Base-by-base conservation (phyloP, 192 early-diverging fungal genomes). In the Gigaspora rosea region DNA sequence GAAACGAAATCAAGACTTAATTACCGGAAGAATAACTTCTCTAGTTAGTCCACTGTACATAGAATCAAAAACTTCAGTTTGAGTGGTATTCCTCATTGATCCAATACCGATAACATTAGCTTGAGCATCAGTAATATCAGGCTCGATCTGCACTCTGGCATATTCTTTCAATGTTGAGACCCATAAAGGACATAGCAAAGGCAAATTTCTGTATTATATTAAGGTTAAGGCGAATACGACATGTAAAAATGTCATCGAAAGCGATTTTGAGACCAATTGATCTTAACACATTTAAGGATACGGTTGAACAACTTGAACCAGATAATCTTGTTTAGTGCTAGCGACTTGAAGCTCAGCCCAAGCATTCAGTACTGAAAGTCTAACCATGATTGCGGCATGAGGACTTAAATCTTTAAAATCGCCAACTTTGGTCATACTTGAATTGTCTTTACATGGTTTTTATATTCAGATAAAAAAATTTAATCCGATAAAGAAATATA, bases 331-430 rank as follows among this genome's bases (percentile, higher is more conserved):
- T 59, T 86, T 88, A 13, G 85, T 81, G 63, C 86, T 89, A 8
- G 94, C 88, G 9, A 88, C 85, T 75, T 92, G 89, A 13, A 96
- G 79, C 68, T 91, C 89, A 8, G 95, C 94, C 94, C 94, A 96
- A 15, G 94, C 91, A 49, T 89, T 90, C 8, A 95, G 78, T 0
- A 94, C 88, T 3, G 95, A 89, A 41, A 95, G 80, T 63, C 88
- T 86, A 64, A 96, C 83, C 89, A 96, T 92, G 13, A 92, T 83
- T 1, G 90, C 89, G 6, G 92, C 94, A 80, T 95, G 91, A n/a
- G 90, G 90, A 65, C 87, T 92, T 52, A 88, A 65, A 62, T 87
- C 85, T 36, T 85, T 86, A 12, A 87, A 78, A 75, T 91, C 86
- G 32, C 86, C 87, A 3, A 90, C 84, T 36, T 79, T 78, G 3